These are phyloP conservation scores for Erucastrum elatum DNA, from an alignment of 345 rosid species.

Conservation along the genomic window DNA sequence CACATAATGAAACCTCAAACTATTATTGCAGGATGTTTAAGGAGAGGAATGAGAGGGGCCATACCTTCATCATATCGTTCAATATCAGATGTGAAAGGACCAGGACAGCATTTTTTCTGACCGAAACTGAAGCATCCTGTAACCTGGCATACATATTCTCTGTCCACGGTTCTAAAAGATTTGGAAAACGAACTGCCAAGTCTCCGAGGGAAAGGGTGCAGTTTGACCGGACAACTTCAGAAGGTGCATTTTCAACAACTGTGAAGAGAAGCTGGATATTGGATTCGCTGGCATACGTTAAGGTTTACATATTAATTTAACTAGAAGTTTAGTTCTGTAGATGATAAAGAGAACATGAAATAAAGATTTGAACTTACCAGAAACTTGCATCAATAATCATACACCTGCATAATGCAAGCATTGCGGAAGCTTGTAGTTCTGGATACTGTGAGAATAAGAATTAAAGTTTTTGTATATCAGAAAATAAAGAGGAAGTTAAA, in stretches of 20 bases:
- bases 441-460: slow-evolving; percentile 81
- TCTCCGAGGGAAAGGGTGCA: slow-evolving; percentile 97
- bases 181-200: slow-evolving; percentile 96
- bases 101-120: slow-evolving; percentile 93
- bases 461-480: too few species aligned
- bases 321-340: neutral
- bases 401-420: slow-evolving; percentile 92
- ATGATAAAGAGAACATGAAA: too few species aligned
- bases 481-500: slow-evolving; percentile 12
- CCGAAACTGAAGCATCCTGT: slow-evolving; percentile 73
- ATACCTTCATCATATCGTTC: slow-evolving; percentile 99
- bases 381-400: slow-evolving; percentile 88
- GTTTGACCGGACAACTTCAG: slow-evolving; percentile 90
- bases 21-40: slow-evolving; percentile 6
- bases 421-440: slow-evolving; percentile 85
- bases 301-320: slow-evolving; percentile 28
- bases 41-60: slow-evolving; percentile 25
- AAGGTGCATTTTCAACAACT: slow-evolving; percentile 87
- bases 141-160: slow-evolving; percentile 88
- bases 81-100: slow-evolving; percentile 97
- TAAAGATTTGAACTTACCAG: slow-evolving; percentile 57
- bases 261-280: slow-evolving; percentile 99
- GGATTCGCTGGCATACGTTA: slow-evolving; percentile 60
- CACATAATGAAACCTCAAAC: slow-evolving; percentile 35
- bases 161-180: slow-evolving; percentile 95